These are phyloP conservation scores for Scalesia atractyloides DNA, from an alignment of 129 eudicot genomes.

Conservation along the genomic window DNA sequence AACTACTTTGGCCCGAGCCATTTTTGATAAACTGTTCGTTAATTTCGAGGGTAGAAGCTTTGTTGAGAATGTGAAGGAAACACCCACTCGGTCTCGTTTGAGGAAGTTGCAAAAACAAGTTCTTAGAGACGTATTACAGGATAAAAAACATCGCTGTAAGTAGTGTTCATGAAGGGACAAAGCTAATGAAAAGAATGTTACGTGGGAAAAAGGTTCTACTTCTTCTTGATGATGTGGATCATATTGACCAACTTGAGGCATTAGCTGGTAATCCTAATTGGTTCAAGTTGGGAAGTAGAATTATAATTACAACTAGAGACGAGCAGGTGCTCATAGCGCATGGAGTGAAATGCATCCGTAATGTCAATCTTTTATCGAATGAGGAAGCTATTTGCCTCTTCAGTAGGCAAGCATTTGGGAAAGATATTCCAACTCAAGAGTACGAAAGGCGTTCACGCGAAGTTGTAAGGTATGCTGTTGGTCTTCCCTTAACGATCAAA, in stretches of 20 bases:
- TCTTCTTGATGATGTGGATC: background rate
- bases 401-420: conserved; percentile 42
- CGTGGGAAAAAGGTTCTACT: background rate
- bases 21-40: background rate
- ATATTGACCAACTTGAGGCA: background rate
- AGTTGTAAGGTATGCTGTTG: conserved; percentile 34
- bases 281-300: conserved; percentile 19
- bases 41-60: background rate
- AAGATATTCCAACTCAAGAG: conserved; percentile 25
- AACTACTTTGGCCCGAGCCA: background rate
- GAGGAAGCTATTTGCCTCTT: conserved; percentile 35
- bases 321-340: background rate
- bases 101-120: background rate
- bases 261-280: background rate
- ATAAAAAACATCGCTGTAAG: background rate
- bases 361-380: background rate
- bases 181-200: background rate
- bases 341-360: background rate
- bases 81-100: background rate
- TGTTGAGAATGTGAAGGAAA: conserved; percentile 8
- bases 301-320: conserved; percentile 17
- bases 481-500: conserved; percentile 24
- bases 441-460: background rate
- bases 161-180: background rate
- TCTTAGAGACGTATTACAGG: background rate